Evolutionary conservation across 768 basidiomycete genomes (phyloP).

Genomic region (Hypsizygus marmoreus): DNA sequence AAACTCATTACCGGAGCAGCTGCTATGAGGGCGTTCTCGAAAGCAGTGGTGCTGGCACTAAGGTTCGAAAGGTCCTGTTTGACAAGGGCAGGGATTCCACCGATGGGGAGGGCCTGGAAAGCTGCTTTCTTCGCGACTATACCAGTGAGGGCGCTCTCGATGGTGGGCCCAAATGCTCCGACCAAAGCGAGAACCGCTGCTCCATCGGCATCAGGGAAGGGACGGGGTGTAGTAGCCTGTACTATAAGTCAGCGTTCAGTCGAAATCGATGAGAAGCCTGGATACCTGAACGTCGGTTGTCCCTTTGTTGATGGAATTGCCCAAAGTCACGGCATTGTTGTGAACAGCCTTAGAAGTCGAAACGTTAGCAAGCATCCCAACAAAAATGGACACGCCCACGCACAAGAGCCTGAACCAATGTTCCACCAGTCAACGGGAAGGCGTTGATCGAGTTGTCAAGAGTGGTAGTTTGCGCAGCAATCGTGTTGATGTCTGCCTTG

Average conservation of each 20-base stretch:
- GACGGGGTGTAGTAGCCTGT: not conserved
- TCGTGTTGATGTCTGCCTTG: conserved; percentile 24
- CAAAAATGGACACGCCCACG: not conserved
- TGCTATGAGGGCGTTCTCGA: conserved; percentile 21
- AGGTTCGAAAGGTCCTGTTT: conserved; percentile 29
- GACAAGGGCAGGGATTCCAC: conserved; percentile 32
- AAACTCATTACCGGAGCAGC: conserved; percentile 26
- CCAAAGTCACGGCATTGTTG: conserved; percentile 20
- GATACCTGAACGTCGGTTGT: conserved; percentile 28
- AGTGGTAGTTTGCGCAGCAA: conserved; percentile 23
- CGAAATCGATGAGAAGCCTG: not conserved
- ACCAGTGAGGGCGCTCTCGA: conserved; percentile 23
- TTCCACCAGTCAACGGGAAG: conserved; percentile 29
- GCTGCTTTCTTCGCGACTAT: conserved; percentile 28
- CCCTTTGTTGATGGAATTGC: conserved; percentile 19
- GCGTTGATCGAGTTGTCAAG: conserved; percentile 28
- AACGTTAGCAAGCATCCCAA: not conserved
- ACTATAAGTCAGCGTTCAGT: not conserved
- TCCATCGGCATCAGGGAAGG: conserved; percentile 21
- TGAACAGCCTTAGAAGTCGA: conserved; percentile 26
- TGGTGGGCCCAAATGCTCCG: conserved; percentile 26
- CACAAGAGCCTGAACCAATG: conserved; percentile 25
- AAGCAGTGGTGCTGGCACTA: conserved; percentile 20
- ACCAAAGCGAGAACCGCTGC: conserved; percentile 26
- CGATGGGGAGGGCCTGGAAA: conserved; percentile 30